Evolutionary conservation across 2,329 filamentous ascomycete genomes (phyloP).

Genomic region (Diaporthe eres): DNA sequence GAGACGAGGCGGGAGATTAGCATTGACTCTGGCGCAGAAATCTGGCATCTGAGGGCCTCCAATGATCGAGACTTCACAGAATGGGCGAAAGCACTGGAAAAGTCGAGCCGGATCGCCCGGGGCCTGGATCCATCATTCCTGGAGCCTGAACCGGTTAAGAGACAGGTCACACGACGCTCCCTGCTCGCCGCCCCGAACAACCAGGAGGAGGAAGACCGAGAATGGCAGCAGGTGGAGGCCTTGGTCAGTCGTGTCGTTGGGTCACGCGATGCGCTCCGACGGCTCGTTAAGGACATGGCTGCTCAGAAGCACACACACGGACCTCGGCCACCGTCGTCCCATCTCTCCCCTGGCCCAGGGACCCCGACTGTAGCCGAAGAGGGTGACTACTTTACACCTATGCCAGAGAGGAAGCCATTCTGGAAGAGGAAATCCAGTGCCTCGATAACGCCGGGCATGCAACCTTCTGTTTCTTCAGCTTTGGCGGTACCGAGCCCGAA

Average conservation of each 20-base stretch:
- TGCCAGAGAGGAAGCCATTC: constrained; percentile 78
- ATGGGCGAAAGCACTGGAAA: constrained; percentile 90
- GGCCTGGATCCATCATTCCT: constrained; percentile 60
- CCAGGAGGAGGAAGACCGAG: constrained; percentile 75
- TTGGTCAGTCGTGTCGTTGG: constrained; percentile 89
- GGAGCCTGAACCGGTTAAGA: constrained; percentile 44
- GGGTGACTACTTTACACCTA: constrained; percentile 65
- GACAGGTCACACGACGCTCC: constrained; percentile 43
- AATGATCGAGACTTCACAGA: constrained; percentile 88
- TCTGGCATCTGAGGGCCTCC: constrained; percentile 92
- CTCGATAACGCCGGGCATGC: constrained; percentile 57
- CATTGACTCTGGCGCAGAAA: constrained; percentile 95
- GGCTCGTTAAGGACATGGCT: constrained; percentile 88
- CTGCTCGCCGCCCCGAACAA: constrained; percentile 50
- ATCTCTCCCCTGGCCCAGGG: constrained; percentile 58
- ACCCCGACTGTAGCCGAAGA: constrained; percentile 62
- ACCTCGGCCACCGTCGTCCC: constrained; percentile 52
- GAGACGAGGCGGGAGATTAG: constrained; percentile 92
- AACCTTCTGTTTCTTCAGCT: constrained; percentile 56
- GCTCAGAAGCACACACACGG: constrained; percentile 66
- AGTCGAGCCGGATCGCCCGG: constrained; percentile 78
- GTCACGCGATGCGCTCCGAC: constrained; percentile 88
- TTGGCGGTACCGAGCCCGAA: constrained; percentile 59
- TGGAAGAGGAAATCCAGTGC: constrained; percentile 91
- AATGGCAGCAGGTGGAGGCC: constrained; percentile 90